Percentiles rank a stretch among this genome's conserved stretches.
These are phyloP conservation scores for Thelonectria olida DNA, from an alignment of 2,329 filamentous ascomycete species.

Conservation along the genomic window DNA sequence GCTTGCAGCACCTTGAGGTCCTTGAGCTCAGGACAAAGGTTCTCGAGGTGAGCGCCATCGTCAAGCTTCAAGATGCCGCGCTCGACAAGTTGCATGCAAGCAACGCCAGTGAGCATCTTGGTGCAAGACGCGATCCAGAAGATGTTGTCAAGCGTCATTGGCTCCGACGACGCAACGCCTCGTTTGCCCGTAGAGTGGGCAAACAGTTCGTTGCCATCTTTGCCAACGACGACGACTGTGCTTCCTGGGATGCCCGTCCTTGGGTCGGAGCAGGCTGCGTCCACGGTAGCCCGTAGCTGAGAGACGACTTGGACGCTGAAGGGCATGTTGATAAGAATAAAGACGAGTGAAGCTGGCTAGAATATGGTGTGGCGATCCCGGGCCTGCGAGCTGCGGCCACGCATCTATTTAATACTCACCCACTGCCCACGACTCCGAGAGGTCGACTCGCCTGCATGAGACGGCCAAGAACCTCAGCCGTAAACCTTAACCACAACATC, in stretches of 20 bases:
- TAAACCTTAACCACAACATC: not conserved
- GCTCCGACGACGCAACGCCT: conserved; percentile 53
- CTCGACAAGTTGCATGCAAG: conserved; percentile 67
- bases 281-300: conserved; percentile 42
- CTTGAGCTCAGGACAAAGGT: conserved; percentile 59
- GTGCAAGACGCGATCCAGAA: conserved; percentile 70
- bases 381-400: not conserved
- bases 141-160: conserved; percentile 67
- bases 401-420: conserved; percentile 12
- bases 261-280: conserved; percentile 48
- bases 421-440: not conserved
- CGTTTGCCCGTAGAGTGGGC: conserved; percentile 58
- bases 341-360: not conserved
- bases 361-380: no score
- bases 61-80: conserved; percentile 58
- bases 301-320: conserved; percentile 24
- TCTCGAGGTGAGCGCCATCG: conserved; percentile 55
- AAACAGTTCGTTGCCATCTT: conserved; percentile 57
- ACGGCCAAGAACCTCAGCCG: not conserved
- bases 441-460: not conserved
- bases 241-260: conserved; percentile 54
- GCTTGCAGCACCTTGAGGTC: conserved; percentile 54
- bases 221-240: conserved; percentile 57
- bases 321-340: conserved; percentile 23
- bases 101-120: conserved; percentile 62